Evolutionary conservation across 2,329 filamentous ascomycete genomes (phyloP), one percentile per base, ranked within the genome.

Genomic region (Lasiodiplodia sp.): DNA sequence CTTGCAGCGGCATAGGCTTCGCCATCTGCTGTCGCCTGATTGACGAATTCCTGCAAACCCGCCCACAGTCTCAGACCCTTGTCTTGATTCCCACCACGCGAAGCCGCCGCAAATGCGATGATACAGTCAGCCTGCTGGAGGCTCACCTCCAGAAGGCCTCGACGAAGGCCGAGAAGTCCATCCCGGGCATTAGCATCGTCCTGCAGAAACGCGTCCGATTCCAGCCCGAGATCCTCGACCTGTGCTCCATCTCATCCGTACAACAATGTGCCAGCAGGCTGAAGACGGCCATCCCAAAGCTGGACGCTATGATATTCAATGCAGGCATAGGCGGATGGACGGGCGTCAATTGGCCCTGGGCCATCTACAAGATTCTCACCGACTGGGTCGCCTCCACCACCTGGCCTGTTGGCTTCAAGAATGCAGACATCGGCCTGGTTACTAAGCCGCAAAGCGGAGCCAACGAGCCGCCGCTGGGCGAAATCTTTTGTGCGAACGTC

Each of bases 401-500:
- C 7, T 96, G 89, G 85, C 94, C 95, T 0, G 83, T 82, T 1
- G 66, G 58, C n/a, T 97, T 87, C 83, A 97, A 97, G 82, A 80
- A 89, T 18, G 86, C 90, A 4, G 79, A 84, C 16, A 76, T 84
- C 2, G 90, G 90, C 28, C 81, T 84, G 69, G 69, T 86, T 0
- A 83, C 87, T n/a, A 81, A 83, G 70, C 79, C 82, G 10, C 86
- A 94, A 76, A 72, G 57, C 40, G 25, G 25, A 28, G 37, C 38
- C 18, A 12, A 28, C 8, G 87, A 89, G 69, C 89, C 91, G 0
- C 81, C 83, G 5, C 82, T 99, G 0, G 94, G 93, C 3, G 86
- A 93, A 72, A 89, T 97, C 21, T 99, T 98, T 78, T 91, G 91
- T 77, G 91, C 95, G 62, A 98, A 98, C 76, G 87, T 97, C 37